These are phyloP conservation scores for Apiotrichum veenhuisii DNA, from an alignment of 1,284 basidiomycete genomes.

Conservation along the genomic window DNA sequence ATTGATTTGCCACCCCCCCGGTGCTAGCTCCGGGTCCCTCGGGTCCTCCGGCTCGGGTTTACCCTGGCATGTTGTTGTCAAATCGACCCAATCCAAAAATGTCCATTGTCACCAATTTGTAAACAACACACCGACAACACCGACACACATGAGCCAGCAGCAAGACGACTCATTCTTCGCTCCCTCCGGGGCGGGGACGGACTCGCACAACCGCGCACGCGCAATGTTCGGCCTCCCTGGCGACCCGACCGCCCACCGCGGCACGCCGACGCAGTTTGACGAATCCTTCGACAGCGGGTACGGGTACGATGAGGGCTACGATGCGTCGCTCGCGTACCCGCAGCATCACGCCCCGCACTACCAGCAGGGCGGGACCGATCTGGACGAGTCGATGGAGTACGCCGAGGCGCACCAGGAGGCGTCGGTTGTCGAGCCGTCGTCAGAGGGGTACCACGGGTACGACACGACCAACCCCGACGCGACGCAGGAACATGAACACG, in stretches of 20 bases:
- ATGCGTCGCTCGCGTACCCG: slow-evolving; percentile 3
- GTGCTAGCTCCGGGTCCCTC: too few relatives aligned
- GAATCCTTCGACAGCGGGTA: not conserved
- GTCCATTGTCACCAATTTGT: too few relatives aligned
- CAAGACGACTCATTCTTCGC: slow-evolving; percentile 20
- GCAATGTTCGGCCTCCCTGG: slow-evolving; percentile 1
- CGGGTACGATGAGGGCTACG: not conserved
- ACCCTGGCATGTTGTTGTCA: too few relatives aligned
- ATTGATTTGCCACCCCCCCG: too few relatives aligned
- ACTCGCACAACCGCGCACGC: not conserved
- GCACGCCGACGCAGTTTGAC: not conserved
- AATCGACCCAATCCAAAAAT: too few relatives aligned
- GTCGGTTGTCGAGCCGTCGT: not conserved
- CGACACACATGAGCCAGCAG: slow-evolving; percentile 7
- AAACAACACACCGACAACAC: too few relatives aligned
- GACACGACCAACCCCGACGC: not conserved
- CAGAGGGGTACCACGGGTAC: not conserved
- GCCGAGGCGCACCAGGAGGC: slow-evolving; percentile 6
- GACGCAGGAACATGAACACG: not conserved
- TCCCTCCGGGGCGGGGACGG: not conserved
- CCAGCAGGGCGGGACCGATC: not conserved
- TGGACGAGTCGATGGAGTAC: slow-evolving; percentile 3
- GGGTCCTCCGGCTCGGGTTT: too few relatives aligned
- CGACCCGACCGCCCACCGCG: not conserved
- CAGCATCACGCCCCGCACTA: not conserved